These are phyloP conservation scores for Fusarium chlamydosporum DNA, from an alignment of 2,329 filamentous ascomycete genomes.

Conservation along the genomic window DNA sequence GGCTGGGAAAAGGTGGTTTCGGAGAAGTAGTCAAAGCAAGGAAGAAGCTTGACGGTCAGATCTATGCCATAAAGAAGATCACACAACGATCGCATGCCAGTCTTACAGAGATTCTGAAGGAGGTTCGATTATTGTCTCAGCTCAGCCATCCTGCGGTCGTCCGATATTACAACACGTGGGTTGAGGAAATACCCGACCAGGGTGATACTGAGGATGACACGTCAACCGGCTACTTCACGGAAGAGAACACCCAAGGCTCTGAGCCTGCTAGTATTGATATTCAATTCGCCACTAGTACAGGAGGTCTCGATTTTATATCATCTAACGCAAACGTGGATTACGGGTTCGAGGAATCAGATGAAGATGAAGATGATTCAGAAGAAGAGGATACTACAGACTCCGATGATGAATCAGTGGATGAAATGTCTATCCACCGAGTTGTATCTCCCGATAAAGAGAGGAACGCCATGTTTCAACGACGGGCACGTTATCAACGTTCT, in stretches of 20 bases:
- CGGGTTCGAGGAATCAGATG: conserved; percentile 68
- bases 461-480: conserved; percentile 49
- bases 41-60: conserved; percentile 91
- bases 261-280: conserved; percentile 62
- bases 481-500: conserved; percentile 63
- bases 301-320: conserved; percentile 93
- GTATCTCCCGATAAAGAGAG: conserved; percentile 54
- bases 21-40: conserved; percentile 96
- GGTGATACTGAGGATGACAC: conserved; percentile 70
- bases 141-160: conserved; percentile 90
- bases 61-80: conserved; percentile 98
- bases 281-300: conserved; percentile 78
- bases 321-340: conserved; percentile 86
- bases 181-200: conserved; percentile 76
- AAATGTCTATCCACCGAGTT: conserved; percentile 48
- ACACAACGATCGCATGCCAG: conserved; percentile 83
- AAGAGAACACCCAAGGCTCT: conserved; percentile 56
- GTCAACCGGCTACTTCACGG: conserved; percentile 64
- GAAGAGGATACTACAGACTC: conserved; percentile 61
- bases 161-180: conserved; percentile 95
- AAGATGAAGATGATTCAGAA: conserved; percentile 47
- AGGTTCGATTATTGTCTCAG: conserved; percentile 90
- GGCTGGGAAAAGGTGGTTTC: conserved; percentile 93
- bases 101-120: conserved; percentile 84
- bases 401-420: conserved; percentile 59